Percentiles rank a stretch among this genome's conserved stretches.
Evolutionary conservation across 2,329 filamentous ascomycete genomes (phyloP).

Genomic region (Ophiostoma sp.): DNA sequence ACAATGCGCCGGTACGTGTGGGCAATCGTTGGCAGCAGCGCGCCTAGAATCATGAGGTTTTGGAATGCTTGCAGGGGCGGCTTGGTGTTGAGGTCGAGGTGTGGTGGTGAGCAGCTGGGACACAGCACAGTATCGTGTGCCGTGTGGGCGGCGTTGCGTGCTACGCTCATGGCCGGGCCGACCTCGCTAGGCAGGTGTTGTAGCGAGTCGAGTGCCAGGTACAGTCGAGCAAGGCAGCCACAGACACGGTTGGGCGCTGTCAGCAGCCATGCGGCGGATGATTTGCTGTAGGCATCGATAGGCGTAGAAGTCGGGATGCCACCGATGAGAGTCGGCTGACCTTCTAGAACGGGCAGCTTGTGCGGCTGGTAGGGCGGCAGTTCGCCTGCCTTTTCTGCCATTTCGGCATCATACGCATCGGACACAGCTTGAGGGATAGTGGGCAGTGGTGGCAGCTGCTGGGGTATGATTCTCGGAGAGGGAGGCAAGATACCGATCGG

Average conservation of each 20-base stretch:
- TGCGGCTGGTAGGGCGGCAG: not conserved
- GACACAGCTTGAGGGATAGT: not conserved
- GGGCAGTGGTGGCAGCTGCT: not conserved
- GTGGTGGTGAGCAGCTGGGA: constrained; percentile 47
- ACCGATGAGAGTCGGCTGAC: not conserved
- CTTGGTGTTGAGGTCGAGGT: constrained; percentile 39
- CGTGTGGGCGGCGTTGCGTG: constrained; percentile 49
- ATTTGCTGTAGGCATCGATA: constrained; percentile 18
- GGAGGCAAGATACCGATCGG: not conserved
- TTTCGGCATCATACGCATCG: not conserved
- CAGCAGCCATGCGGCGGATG: constrained; percentile 25
- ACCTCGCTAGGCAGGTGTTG: constrained; percentile 49
- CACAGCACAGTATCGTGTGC: constrained; percentile 57
- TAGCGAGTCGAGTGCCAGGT: constrained; percentile 53
- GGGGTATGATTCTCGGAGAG: not conserved
- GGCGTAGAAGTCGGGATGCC: not conserved
- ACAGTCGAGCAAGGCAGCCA: constrained; percentile 52
- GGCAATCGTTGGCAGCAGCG: constrained; percentile 58
- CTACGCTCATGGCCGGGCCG: constrained; percentile 48
- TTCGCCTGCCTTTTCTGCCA: not conserved
- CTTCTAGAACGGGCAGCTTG: not conserved
- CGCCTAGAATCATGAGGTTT: constrained; percentile 59
- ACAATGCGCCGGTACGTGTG: constrained; percentile 59
- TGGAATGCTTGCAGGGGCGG: constrained; percentile 55
- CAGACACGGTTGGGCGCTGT: constrained; percentile 38